phyloP scores from a whole-genome alignment of 768 basidiomycete species.

The Agrocybe praecox region DNA sequence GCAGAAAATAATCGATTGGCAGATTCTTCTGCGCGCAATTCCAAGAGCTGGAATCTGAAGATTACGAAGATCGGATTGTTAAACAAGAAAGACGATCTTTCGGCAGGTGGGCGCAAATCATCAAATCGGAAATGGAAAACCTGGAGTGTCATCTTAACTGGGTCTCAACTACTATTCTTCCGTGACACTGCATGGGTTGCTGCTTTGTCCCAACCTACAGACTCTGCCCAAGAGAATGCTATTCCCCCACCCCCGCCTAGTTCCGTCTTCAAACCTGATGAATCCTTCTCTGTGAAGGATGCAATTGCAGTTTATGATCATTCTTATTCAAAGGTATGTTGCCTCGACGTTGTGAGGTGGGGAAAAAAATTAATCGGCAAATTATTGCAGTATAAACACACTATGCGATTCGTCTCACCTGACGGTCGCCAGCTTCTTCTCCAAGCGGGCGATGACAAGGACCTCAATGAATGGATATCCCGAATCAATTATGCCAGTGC shows the following conservation, averaged over 20 bases:
- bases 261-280: conserved; percentile 74
- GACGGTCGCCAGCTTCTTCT: conserved; percentile 84
- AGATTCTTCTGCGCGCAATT: conserved; percentile 21
- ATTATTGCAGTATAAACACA: conserved; percentile 56
- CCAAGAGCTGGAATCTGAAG: conserved; percentile 45
- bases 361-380: neutral
- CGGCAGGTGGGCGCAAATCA: conserved; percentile 77
- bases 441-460: conserved; percentile 66
- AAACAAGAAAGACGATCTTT: conserved; percentile 77
- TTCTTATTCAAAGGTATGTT: conserved; percentile 72
- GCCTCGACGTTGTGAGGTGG: neutral
- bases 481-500: conserved; percentile 93
- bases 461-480: conserved; percentile 90
- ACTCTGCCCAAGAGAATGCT: conserved; percentile 14
- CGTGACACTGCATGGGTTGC: conserved; percentile 66
- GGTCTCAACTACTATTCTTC: conserved; percentile 90
- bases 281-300: conserved; percentile 76
- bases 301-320: conserved; percentile 81
- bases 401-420: conserved; percentile 76
- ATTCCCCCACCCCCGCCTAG: conserved; percentile 21
- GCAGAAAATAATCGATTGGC: conserved; percentile 1
- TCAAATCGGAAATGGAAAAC: conserved; percentile 85
- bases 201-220: conserved; percentile 45
- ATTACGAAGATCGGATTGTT: conserved; percentile 83
- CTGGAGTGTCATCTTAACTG: conserved; percentile 85